Evolutionary conservation across 1,284 basidiomycete genomes (phyloP).

Genomic region (Marasmius tenuissimus): DNA sequence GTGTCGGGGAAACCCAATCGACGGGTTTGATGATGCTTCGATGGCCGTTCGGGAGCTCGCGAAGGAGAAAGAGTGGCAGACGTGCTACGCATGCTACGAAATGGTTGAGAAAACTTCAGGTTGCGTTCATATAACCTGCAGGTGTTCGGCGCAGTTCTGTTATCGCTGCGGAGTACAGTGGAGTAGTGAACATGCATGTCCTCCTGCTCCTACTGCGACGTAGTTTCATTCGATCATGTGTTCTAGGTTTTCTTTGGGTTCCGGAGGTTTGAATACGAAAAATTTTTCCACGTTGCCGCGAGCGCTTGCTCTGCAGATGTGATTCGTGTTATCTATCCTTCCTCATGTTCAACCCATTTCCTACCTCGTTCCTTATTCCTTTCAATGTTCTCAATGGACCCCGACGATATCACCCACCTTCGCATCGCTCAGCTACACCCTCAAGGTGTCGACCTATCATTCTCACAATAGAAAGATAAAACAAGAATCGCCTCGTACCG

Average conservation of each 20-base stretch:
- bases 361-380: not conserved
- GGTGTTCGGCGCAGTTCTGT: conserved; percentile 21
- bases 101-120: conserved; percentile 21
- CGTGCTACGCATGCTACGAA: conserved; percentile 19
- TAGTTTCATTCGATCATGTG: too few relatives aligned
- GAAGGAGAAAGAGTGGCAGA: conserved; percentile 19
- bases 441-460: conserved; percentile 38
- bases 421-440: conserved; percentile 30
- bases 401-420: conserved; percentile 9
- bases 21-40: conserved; percentile 1
- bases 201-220: not conserved
- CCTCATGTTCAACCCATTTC: not conserved
- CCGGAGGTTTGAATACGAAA: too few relatives aligned
- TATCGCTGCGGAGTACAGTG: conserved; percentile 19
- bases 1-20: conserved; percentile 12
- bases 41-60: conserved; percentile 14
- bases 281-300: too few relatives aligned
- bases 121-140: conserved; percentile 23
- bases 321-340: not conserved
- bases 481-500: conserved; percentile 28
- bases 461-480: conserved; percentile 40
- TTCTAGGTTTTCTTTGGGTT: too few relatives aligned
- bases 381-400: not conserved
- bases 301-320: not conserved
- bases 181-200: not conserved